Evolutionary conservation across 805 yeast genomes (phyloP).

Genomic region (Huiozyma naganishii): DNA sequence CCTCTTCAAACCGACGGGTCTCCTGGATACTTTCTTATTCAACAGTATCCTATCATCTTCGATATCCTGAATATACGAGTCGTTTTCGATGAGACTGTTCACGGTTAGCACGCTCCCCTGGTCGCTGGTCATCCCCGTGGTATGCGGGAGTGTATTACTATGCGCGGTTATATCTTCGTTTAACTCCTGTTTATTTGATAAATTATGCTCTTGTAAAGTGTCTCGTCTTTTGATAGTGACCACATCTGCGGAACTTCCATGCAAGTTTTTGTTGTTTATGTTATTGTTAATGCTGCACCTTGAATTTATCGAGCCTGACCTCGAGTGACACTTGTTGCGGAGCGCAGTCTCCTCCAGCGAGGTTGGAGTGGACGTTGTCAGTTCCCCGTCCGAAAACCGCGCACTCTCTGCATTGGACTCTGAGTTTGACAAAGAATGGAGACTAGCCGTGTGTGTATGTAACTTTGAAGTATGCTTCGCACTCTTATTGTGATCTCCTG

Average conservation of each 20-base stretch:
- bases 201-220: background rate
- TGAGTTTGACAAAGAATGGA: slow-evolving; percentile 15
- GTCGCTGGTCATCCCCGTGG: background rate
- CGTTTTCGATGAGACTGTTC: slow-evolving; percentile 19
- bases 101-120: background rate
- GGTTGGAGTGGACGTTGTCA: slow-evolving; percentile 6
- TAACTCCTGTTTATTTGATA: too few species aligned
- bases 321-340: too few species aligned
- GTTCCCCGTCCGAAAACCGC: slow-evolving; percentile 11
- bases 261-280: too few species aligned
- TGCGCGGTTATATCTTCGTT: too few species aligned
- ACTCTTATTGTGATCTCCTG: too few species aligned
- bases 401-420: slow-evolving; percentile 18
- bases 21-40: slow-evolving; percentile 24
- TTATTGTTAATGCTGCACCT: too few species aligned
- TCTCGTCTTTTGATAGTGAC: too few species aligned
- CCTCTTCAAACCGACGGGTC: slow-evolving; percentile 5
- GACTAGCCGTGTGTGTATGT: slow-evolving; percentile 11
- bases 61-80: slow-evolving; percentile 28
- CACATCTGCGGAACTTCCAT: too few species aligned
- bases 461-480: background rate
- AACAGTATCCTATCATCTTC: slow-evolving; percentile 7
- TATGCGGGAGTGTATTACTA: too few species aligned
- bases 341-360: slow-evolving; percentile 5
- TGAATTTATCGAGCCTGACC: too few species aligned